A percentile compares a stretch with the other conserved stretches of the same genome.
These are phyloP conservation scores for Trichoderma pleuroti DNA, from an alignment of 2,329 filamentous ascomycete species.

Conservation along the genomic window DNA sequence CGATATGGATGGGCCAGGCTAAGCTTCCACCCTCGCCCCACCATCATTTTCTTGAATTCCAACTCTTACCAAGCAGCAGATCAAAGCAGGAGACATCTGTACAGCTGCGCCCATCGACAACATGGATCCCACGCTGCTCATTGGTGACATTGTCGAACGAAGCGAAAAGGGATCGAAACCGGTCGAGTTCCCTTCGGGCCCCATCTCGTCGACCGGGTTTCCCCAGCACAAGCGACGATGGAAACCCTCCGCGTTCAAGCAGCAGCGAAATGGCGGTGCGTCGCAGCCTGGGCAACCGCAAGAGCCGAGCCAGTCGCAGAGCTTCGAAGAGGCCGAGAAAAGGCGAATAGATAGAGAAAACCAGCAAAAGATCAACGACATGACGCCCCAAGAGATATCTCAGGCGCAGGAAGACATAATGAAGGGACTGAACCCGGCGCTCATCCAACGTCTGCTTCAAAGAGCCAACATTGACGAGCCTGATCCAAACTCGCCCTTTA, in stretches of 20 bases:
- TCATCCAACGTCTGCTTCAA: constrained; percentile 73
- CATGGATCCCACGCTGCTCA: constrained; percentile 50
- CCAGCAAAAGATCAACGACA: constrained; percentile 63
- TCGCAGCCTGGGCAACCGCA: not conserved
- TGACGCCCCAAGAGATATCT: constrained; percentile 80
- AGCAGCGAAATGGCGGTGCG: constrained; percentile 37
- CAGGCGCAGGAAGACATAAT: constrained; percentile 78
- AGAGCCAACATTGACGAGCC: constrained; percentile 71
- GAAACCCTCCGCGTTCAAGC: constrained; percentile 74
- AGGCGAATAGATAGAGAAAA: constrained; percentile 81
- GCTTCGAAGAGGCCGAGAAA: constrained; percentile 56
- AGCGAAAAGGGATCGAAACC: constrained; percentile 56
- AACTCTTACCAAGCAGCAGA: not conserved
- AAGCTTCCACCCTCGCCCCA: not conserved
- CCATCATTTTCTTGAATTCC: not conserved
- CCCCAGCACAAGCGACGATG: constrained; percentile 81
- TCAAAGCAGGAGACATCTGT: not conserved
- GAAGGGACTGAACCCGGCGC: constrained; percentile 66
- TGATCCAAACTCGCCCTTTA: constrained; percentile 43
- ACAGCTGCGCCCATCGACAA: not conserved
- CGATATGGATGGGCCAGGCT: not conserved
- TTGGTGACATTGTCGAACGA: constrained; percentile 79
- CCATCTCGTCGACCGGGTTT: constrained; percentile 62
- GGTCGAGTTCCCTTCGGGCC: constrained; percentile 53
- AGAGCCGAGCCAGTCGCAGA: constrained; percentile 11